Percentiles rank a stretch among this genome's conserved stretches.
phyloP scores from a whole-genome alignment of 768 basidiomycete species.

The Amanita inopinata region DNA sequence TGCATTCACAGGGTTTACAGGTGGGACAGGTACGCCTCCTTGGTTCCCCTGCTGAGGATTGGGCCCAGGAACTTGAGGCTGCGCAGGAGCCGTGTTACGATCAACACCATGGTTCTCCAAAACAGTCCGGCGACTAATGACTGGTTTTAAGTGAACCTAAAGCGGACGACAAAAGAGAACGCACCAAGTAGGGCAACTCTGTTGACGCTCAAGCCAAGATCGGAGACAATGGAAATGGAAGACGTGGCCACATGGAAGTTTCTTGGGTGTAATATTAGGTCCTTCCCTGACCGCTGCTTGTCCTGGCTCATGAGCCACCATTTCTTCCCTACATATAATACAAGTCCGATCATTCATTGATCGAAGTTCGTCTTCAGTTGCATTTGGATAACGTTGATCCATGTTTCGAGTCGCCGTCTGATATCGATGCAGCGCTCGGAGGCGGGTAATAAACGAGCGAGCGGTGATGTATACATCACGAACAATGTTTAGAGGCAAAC shows the following conservation, averaged over 20 bases:
- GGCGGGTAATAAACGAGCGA: slow-evolving; percentile 80
- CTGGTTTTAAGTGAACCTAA: slow-evolving; percentile 11
- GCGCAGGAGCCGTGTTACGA: slow-evolving; percentile 21
- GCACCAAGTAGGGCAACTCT: slow-evolving; percentile 97
- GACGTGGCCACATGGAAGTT: slow-evolving; percentile 91
- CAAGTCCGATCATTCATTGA: slow-evolving; percentile 85
- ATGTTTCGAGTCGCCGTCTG: slow-evolving; percentile 92
- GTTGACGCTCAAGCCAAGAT: slow-evolving; percentile 97
- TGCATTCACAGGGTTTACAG: slow-evolving; percentile 25
- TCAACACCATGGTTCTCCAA: slow-evolving; percentile 40
- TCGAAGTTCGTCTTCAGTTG: slow-evolving; percentile 74
- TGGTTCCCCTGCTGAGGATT: neutral
- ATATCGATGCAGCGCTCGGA: slow-evolving; percentile 85
- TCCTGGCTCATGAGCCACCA: slow-evolving; percentile 40
- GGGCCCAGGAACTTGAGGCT: slow-evolving; percentile 20
- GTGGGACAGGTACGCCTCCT: slow-evolving; percentile 16
- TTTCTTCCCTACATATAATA: slow-evolving; percentile 97
- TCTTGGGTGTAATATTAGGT: slow-evolving; percentile 94
- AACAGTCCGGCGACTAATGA: slow-evolving; percentile 62
- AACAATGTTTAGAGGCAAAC: slow-evolving; percentile 91
- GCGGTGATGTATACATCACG: slow-evolving; percentile 96
- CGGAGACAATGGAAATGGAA: slow-evolving; percentile 97
- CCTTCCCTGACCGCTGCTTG: slow-evolving; percentile 39
- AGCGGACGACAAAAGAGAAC: slow-evolving; percentile 16
- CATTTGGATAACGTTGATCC: slow-evolving; percentile 92